Evolutionary conservation across 2,329 filamentous ascomycete species (phyloP).

Genomic region (Dactylellina parvicollis): DNA sequence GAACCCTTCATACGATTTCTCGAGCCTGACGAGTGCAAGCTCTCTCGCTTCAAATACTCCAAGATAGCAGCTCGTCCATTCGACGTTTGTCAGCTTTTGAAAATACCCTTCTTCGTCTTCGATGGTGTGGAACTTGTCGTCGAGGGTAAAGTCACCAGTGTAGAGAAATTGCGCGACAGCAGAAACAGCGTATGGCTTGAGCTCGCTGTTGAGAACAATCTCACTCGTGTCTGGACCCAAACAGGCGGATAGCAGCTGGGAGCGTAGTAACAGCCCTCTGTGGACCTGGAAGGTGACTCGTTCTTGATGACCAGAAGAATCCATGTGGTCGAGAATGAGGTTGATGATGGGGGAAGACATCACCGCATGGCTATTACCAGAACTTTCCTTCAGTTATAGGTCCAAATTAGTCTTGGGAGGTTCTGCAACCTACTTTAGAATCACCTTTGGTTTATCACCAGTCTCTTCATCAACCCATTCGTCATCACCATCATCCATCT

Average conservation of each 20-base stretch:
- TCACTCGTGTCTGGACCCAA: slow-evolving; percentile 16
- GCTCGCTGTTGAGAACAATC: slow-evolving; percentile 18
- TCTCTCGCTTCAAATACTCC: slow-evolving; percentile 12
- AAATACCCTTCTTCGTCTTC: slow-evolving; percentile 33
- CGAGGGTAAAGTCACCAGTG: slow-evolving; percentile 27
- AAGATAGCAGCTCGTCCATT: slow-evolving; percentile 39
- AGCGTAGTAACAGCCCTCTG: slow-evolving; percentile 10
- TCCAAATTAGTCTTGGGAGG: neutral
- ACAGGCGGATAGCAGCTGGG: slow-evolving; percentile 2
- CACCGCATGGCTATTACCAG: slow-evolving; percentile 15
- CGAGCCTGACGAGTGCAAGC: slow-evolving; percentile 12
- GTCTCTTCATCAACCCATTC: slow-evolving; percentile 32
- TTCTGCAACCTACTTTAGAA: slow-evolving; percentile 11
- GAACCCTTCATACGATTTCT: slow-evolving; percentile 25
- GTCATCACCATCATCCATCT: slow-evolving; percentile 23
- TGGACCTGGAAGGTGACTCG: slow-evolving; percentile 33
- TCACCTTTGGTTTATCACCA: neutral
- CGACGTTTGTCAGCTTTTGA: slow-evolving; percentile 31
- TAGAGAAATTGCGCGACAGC: slow-evolving; percentile 38
- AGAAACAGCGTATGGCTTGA: slow-evolving; percentile 45
- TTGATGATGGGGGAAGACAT: slow-evolving; percentile 28
- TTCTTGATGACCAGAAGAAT: slow-evolving; percentile 23
- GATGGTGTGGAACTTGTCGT: slow-evolving; percentile 27
- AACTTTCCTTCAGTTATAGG: neutral
- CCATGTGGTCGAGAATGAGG: slow-evolving; percentile 31